Conservation (phyloP, 139 green algal genomes). For the Ettlia oleoabundans region DNA sequence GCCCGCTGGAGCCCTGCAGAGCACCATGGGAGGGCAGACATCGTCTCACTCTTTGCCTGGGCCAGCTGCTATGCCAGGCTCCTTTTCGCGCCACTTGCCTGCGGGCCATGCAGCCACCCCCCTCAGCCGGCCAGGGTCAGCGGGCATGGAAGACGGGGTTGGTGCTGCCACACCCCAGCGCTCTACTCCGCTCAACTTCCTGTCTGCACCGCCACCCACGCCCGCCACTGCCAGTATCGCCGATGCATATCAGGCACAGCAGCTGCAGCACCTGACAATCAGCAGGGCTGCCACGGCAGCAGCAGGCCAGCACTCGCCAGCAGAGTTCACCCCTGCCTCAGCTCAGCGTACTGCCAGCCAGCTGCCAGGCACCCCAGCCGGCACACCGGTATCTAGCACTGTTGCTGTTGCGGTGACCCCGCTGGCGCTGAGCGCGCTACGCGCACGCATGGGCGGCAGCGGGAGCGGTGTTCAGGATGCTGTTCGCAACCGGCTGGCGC, state of each 20-base stretch:
- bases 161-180: neutral
- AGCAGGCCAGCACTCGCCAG: neutral
- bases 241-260: slow-evolving; percentile 16
- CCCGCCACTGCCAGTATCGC: neutral
- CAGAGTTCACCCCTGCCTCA: neutral
- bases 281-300: slow-evolving; percentile 7
- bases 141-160: too few species aligned
- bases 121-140: neutral
- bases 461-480: slow-evolving; percentile 23
- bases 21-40: too few species aligned
- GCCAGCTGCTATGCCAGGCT: too few species aligned
- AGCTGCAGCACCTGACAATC: slow-evolving; percentile 4
- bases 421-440: slow-evolving; percentile 28
- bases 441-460: slow-evolving; percentile 21
- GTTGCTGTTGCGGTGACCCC: slow-evolving; percentile 7
- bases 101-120: slow-evolving; percentile 3
- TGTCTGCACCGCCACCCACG: neutral
- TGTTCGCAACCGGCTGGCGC: slow-evolving; percentile 34
- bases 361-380: neutral
- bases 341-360: neutral
- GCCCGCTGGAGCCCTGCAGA: too few species aligned
- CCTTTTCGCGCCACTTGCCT: neutral
- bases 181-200: slow-evolving; percentile 27
- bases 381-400: neutral
- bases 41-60: too few species aligned